A percentile compares a stretch with the other conserved stretches of the same genome.
Conservation (phyloP, 1,284 basidiomycete species). For the Amylostereum chailletii region DNA sequence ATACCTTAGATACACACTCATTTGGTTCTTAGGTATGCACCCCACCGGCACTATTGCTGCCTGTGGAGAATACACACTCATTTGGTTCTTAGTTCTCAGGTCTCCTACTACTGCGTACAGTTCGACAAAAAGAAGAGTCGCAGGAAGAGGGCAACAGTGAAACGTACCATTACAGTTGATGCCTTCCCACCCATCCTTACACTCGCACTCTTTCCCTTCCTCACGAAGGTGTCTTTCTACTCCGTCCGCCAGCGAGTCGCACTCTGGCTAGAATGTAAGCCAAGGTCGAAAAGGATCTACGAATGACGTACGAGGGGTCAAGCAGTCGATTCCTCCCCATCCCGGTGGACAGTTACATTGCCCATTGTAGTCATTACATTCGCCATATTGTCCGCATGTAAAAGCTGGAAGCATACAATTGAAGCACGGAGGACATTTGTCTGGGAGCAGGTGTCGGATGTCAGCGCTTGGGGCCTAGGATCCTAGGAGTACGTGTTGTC, state of each 20-base stretch:
- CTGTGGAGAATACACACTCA: too few species aligned
- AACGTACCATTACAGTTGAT: conserved; percentile 90
- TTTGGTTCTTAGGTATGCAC: too few species aligned
- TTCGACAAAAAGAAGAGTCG: neutral
- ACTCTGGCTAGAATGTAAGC: conserved; percentile 40
- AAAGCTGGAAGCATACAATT: conserved; percentile 81
- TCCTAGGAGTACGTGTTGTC: too few species aligned
- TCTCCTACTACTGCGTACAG: too few species aligned
- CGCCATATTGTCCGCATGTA: conserved; percentile 78
- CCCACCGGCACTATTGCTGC: too few species aligned
- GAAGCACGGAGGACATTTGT: conserved; percentile 70
- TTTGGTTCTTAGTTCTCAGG: too few species aligned
- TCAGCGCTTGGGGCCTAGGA: too few species aligned
- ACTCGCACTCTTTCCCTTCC: conserved; percentile 73
- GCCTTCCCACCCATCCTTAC: conserved; percentile 90
- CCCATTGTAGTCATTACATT: conserved; percentile 82
- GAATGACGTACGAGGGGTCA: conserved; percentile 60
- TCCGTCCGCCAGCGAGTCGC: conserved; percentile 87
- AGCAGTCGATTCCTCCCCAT: conserved; percentile 87
- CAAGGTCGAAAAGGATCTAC: neutral
- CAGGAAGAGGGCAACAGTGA: neutral
- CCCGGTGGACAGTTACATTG: conserved; percentile 88
- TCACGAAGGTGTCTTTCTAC: conserved; percentile 76
- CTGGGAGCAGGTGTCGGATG: conserved; percentile 14
- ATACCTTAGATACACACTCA: too few species aligned